A percentile compares a stretch with the other conserved stretches of the same genome.
Conservation (phyloP, 768 basidiomycete species). For the Boletellus emodensis region DNA sequence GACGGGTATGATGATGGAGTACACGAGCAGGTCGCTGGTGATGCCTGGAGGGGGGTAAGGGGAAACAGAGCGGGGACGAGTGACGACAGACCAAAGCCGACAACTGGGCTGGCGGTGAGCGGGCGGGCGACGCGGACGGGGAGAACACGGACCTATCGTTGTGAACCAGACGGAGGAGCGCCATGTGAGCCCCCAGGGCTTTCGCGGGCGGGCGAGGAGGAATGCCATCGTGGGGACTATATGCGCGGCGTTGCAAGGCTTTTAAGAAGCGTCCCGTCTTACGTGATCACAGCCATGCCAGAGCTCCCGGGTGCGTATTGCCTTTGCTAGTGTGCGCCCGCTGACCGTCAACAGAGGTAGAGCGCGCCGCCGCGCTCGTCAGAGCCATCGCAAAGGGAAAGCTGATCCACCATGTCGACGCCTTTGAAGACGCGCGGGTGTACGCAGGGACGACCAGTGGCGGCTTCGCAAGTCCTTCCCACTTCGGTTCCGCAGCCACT, state of each 20-base stretch:
- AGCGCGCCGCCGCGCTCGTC: constrained; percentile 59
- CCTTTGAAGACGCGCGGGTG: constrained; percentile 58
- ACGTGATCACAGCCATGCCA: constrained; percentile 35
- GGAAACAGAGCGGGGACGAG: neutral
- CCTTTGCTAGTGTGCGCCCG: neutral
- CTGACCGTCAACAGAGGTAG: constrained; percentile 49
- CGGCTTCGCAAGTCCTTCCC: constrained; percentile 53
- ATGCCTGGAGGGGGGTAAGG: constrained; percentile 26
- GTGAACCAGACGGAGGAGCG: constrained; percentile 55
- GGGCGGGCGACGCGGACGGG: neutral
- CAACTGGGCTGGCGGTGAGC: constrained; percentile 30
- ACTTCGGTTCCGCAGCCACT: neutral
- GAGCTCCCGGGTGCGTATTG: constrained; percentile 46
- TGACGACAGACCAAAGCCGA: constrained; percentile 43
- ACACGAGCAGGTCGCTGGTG: constrained; percentile 53
- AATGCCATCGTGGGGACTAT: neutral
- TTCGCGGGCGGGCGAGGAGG: constrained; percentile 12
- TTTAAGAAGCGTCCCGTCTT: constrained; percentile 2
- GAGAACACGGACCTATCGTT: constrained; percentile 38
- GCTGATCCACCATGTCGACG: constrained; percentile 52
- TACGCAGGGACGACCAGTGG: constrained; percentile 52
- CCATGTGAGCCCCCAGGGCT: constrained; percentile 50
- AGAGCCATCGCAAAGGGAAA: constrained; percentile 49
- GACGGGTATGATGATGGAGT: constrained; percentile 60
- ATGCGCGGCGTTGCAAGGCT: neutral